phyloP scores from a whole-genome alignment of 805 yeast species.

The Schwanniomyces yamadae region DNA sequence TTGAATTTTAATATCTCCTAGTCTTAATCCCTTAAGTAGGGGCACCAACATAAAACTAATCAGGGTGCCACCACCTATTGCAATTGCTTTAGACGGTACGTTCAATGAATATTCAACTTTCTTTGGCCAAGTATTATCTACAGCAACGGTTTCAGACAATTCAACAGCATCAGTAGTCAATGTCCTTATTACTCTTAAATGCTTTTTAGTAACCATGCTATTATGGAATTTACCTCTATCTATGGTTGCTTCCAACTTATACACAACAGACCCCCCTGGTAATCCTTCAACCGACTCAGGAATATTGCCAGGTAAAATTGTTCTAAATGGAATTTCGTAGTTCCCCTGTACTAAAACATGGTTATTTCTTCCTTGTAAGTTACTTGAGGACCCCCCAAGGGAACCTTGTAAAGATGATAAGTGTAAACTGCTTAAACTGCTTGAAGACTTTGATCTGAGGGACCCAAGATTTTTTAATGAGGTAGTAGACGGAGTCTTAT shows the following conservation, averaged over 20 bases:
- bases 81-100: conserved; percentile 83
- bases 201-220: conserved; percentile 64
- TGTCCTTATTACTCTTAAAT: conserved; percentile 80
- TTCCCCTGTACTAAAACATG: conserved; percentile 66
- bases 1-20: conserved; percentile 71
- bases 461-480: conserved; percentile 41
- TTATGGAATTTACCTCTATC: conserved; percentile 79
- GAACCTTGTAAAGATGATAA: conserved; percentile 20
- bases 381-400: conserved; percentile 17
- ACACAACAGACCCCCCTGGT: conserved; percentile 71
- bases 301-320: conserved; percentile 78
- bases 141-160: conserved; percentile 85
- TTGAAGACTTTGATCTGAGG: conserved; percentile 35
- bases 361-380: conserved; percentile 10
- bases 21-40: conserved; percentile 69
- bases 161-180: conserved; percentile 85
- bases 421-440: conserved; percentile 13
- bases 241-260: conserved; percentile 72
- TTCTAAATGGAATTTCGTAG: conserved; percentile 86
- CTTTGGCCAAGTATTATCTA: conserved; percentile 93
- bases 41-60: conserved; percentile 75
- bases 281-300: conserved; percentile 90
- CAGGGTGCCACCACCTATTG: conserved; percentile 79
- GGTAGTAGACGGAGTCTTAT: conserved; percentile 41
- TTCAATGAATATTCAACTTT: conserved; percentile 88